Evolutionary conservation across 2,329 filamentous ascomycete genomes (phyloP), one percentile per base, ranked within the genome.

Genomic region (Phaeomoniella chlamydospora): DNA sequence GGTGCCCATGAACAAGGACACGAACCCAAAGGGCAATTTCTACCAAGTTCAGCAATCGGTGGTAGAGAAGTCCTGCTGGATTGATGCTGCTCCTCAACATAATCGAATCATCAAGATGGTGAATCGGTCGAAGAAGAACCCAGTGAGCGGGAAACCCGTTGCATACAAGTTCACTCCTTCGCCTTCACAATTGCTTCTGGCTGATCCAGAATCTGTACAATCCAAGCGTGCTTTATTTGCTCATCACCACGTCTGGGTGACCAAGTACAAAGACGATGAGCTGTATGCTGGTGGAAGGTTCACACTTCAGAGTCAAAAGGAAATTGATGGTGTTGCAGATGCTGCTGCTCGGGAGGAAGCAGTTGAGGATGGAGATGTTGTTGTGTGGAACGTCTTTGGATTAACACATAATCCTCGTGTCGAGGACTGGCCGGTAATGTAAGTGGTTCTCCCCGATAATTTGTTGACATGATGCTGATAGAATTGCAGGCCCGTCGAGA

Each of bases 11-110:
- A 62, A 72, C 42, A 56, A 66, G 0, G 50, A 62, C 15, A 68
- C 64, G 2, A 80, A 80, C 45, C 73, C 75, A 0, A 58, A 66
- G 29, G 75, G 77, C 18, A 77, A 76, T 48, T 65, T 62, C 37
- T 80, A 78, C 54, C 58, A 69, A 39, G 54, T 77, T 31, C 56
- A 59, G 13, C 66, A 71, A 34, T 60, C 56, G 0, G 46, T 53
- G 0, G 53, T 78, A 4, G 55, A 62, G 26, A 53, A 54, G 31
- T 62, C 70, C 1, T 47, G 57, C 3, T 62, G 62, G 42, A 48
- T 70, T 15, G 69, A 77, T 42, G 65, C 70, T 1, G 69, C 70
- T 31, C 68, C 72, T 0, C 49, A 54, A 14, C 44, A 45, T 15
- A 49, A 52, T 45, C 64, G 68, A 5, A 54, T 64, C 4, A 69